phyloP scores from a whole-genome alignment of 1,284 basidiomycete genomes.

The Malassezia nana region DNA sequence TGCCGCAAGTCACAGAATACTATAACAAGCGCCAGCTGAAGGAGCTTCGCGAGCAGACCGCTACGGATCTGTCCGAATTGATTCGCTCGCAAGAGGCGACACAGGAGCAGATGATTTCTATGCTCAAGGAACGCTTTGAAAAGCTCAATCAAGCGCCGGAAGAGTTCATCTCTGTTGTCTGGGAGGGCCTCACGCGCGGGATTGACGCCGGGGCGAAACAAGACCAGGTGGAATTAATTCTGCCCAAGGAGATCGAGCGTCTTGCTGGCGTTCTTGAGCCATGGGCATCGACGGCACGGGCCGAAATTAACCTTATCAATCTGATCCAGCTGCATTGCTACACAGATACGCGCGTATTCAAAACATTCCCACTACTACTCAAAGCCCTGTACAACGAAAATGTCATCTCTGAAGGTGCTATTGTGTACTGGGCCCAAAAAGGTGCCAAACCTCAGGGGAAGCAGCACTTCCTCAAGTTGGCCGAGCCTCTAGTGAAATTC shows the following conservation, averaged over 20 bases:
- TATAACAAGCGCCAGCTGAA: constrained; percentile 25
- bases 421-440: constrained; percentile 95
- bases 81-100: constrained; percentile 49
- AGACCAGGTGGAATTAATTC: constrained; percentile 77
- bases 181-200: constrained; percentile 75
- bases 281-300: constrained; percentile 74
- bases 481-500: constrained; percentile 80
- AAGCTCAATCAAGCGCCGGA: constrained; percentile 11
- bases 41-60: constrained; percentile 51
- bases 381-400: constrained; percentile 85
- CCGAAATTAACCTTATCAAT: constrained; percentile 60
- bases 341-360: constrained; percentile 83
- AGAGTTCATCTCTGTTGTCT: constrained; percentile 77
- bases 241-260: constrained; percentile 74
- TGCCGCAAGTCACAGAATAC: constrained; percentile 62
- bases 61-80: constrained; percentile 58
- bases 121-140: constrained; percentile 19
- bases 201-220: constrained; percentile 77
- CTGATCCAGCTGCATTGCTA: constrained; percentile 72
- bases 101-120: constrained; percentile 19
- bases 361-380: constrained; percentile 82
- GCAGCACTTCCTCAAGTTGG: constrained; percentile 82
- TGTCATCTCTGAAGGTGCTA: constrained; percentile 84
- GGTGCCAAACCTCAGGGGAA: constrained; percentile 87
- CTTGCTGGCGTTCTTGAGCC: constrained; percentile 73